Percentiles rank a stretch among this genome's conserved stretches.
phyloP scores from a whole-genome alignment of 1,284 basidiomycete genomes.

The Ustilago sp. region DNA sequence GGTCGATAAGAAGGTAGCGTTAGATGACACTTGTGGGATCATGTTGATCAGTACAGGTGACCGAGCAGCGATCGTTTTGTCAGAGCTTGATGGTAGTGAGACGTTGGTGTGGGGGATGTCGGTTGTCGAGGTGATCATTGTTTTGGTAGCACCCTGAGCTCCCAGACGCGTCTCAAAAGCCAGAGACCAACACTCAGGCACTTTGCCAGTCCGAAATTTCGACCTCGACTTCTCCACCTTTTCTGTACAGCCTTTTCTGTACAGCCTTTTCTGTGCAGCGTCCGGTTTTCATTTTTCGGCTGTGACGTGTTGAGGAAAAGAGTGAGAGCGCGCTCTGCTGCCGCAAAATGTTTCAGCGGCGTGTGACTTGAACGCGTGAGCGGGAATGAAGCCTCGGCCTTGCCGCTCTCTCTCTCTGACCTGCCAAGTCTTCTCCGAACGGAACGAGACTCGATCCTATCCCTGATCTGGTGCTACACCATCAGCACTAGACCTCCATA shows the following conservation, averaged over 20 bases:
- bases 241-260: not conserved
- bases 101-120: not conserved
- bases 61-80: not conserved
- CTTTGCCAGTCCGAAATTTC: not conserved
- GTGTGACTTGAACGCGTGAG: conserved; percentile 10
- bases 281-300: conserved; percentile 9
- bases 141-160: conserved; percentile 15
- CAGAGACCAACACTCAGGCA: conserved; percentile 18
- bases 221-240: not conserved
- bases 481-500: not conserved
- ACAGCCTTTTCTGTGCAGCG: not conserved
- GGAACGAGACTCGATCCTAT: not conserved
- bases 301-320: not conserved
- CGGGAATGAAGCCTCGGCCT: not conserved
- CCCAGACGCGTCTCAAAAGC: conserved; percentile 22
- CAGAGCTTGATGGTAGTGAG: conserved; percentile 14
- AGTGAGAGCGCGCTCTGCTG: not conserved
- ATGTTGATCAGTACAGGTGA: conserved; percentile 4
- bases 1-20: conserved; percentile 22
- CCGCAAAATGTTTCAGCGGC: not conserved
- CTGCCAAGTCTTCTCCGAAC: not conserved
- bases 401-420: not conserved
- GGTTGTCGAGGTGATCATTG: not conserved
- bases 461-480: not conserved
- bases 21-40: conserved; percentile 30